Percentiles rank a stretch among this genome's conserved stretches.
Evolutionary conservation across 805 yeast genomes (phyloP).

Genomic region (Lipomyces japonicus): DNA sequence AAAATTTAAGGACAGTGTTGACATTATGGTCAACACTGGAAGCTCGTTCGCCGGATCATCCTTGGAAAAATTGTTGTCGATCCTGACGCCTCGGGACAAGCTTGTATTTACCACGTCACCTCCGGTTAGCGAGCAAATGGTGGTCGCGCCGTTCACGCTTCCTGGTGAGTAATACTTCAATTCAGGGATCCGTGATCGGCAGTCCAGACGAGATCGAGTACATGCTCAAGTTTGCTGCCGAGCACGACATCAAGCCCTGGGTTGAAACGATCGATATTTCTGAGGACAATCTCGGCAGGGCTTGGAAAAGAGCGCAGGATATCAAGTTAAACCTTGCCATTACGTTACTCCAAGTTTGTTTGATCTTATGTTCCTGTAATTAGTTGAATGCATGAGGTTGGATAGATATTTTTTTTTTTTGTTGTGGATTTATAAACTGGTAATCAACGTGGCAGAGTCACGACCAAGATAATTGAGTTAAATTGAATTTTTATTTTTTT

Average conservation of each 20-base stretch:
- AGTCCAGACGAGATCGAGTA: slow-evolving; percentile 59
- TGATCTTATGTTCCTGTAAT: no score
- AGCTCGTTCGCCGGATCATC: slow-evolving; percentile 51
- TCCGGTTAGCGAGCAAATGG: slow-evolving; percentile 23
- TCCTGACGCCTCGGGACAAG: slow-evolving; percentile 54
- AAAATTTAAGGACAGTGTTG: slow-evolving; percentile 40
- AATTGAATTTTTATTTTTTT: no score
- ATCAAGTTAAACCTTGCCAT: no score
- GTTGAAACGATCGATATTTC: slow-evolving; percentile 39
- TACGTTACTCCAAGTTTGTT: no score
- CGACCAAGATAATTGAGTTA: background rate
- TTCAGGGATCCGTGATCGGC: slow-evolving; percentile 62
- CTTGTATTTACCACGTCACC: slow-evolving; percentile 67
- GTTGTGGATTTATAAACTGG: no score
- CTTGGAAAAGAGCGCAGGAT: slow-evolving; percentile 37
- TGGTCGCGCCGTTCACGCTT: slow-evolving; percentile 19
- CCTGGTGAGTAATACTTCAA: slow-evolving; percentile 37
- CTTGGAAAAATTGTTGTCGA: slow-evolving; percentile 45
- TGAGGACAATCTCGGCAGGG: slow-evolving; percentile 37
- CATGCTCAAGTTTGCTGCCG: slow-evolving; percentile 61
- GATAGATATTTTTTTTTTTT: no score
- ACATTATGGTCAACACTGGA: slow-evolving; percentile 52
- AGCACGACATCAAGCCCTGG: slow-evolving; percentile 38
- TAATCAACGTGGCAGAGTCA: background rate
- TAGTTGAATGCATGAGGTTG: no score